Evolutionary conservation across 768 basidiomycete species (phyloP).

Genomic region (Phanerodontia chrysosporium): DNA sequence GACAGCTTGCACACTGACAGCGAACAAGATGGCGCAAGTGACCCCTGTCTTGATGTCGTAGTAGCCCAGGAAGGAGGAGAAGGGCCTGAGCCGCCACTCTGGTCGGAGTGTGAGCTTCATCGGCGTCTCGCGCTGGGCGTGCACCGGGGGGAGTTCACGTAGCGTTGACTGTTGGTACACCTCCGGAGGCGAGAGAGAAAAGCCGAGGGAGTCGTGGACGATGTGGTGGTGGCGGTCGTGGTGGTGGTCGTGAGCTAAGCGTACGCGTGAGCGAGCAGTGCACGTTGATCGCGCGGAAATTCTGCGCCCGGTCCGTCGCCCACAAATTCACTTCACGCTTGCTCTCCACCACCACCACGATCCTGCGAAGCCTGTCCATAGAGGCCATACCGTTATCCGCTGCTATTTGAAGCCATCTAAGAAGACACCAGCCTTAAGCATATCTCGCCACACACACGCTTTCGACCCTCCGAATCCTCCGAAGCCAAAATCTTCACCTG

Average conservation of each 20-base stretch:
- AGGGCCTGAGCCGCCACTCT: slow-evolving; percentile 80
- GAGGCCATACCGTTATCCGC: no score
- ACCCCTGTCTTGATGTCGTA: slow-evolving; percentile 95
- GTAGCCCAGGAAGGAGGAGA: slow-evolving; percentile 78
- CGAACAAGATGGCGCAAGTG: slow-evolving; percentile 83
- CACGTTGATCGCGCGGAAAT: background rate
- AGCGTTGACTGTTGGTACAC: background rate
- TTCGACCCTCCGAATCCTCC: background rate
- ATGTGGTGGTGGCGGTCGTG: no score
- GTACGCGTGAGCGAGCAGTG: background rate
- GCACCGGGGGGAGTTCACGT: background rate
- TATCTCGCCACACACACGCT: background rate
- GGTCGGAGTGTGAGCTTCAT: slow-evolving; percentile 83
- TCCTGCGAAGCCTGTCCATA: background rate
- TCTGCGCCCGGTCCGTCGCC: background rate
- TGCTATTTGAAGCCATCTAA: background rate
- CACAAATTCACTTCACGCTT: background rate
- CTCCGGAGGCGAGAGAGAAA: background rate
- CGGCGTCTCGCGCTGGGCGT: slow-evolving; percentile 13
- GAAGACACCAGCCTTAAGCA: background rate
- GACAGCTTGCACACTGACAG: slow-evolving; percentile 46
- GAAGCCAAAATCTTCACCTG: slow-evolving; percentile 1
- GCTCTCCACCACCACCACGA: background rate
- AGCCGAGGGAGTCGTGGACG: background rate
- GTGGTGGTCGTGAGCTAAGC: slow-evolving; percentile 1